Base-by-base conservation (phyloP, 2,329 filamentous ascomycete genomes). In the Cephalotrichum gorgonifer region DNA sequence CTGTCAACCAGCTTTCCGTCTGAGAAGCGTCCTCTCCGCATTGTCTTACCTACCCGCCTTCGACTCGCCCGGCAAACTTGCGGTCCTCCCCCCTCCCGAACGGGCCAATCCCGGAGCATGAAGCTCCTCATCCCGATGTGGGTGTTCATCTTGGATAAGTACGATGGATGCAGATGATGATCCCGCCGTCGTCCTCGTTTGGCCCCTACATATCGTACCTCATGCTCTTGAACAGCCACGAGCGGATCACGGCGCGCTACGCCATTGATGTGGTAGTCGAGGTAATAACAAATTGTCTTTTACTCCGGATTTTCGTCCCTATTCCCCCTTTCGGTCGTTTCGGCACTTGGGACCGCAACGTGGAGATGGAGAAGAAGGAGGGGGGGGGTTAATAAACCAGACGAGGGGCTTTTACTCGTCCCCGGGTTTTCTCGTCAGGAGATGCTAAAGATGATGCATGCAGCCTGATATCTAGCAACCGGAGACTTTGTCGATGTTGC, bases 121-220 rank as follows among this genome's bases (percentile, higher is more conserved):
- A 23, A 26, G 27, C 26, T n/a, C n/a, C 27, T 17, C 39, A 22
- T 48, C 23, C 46, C 26, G 35, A 31, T 42, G 33, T 25, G 46
- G 30, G 25, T 28, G 38, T 26, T 42, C 38, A 30, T 48, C 46
- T 48, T 31, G 38, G 33, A 31, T 48, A 43, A 42, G 35, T 42
- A 33, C 39, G 46, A 27, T 31, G 28, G 46, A 23, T 31, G 46
- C 35, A 48, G 38, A 42, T 28, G 35, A 20, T 25, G 26, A 17
- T n/a, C 20, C 39, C 27, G n/a, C 28, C 35, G 46, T 43, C 17
- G 23, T 27, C 23, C 26, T 41, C 44, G 22, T 26, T 17, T 43
- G 6, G 22, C 12, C 11, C 25, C 23, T 39, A 31, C 30, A 20
- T 11, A 17, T 20, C 6, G n/a, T 11, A 20, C 8, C 35, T 39